These are phyloP conservation scores for Ensete ventricosum DNA, from an alignment of 176 grass and related monocot species.

Conservation along the genomic window DNA sequence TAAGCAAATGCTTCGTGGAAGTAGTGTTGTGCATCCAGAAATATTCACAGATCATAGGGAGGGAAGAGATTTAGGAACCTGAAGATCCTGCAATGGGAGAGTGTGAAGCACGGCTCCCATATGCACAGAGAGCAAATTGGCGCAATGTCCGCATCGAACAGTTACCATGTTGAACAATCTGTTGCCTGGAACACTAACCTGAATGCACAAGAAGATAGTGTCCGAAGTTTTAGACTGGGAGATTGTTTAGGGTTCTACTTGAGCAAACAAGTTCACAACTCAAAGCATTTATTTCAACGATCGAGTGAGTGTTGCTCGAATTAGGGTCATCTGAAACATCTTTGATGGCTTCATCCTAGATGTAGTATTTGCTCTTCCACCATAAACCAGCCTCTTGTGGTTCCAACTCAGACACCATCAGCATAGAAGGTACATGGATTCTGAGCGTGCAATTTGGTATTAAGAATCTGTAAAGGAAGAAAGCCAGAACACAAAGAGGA, in stretches of 20 bases:
- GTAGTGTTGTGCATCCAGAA: not conserved
- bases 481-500: not conserved
- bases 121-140: slow-evolving; percentile 39
- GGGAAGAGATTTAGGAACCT: slow-evolving; percentile 18
- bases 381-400: not conserved
- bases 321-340: too few species aligned
- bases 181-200: slow-evolving; percentile 36
- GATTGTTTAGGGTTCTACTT: too few species aligned
- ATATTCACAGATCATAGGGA: not conserved
- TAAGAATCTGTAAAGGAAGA: not conserved
- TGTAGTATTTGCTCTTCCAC: too few species aligned
- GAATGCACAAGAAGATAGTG: not conserved
- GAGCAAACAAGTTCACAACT: too few species aligned
- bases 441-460: too few species aligned
- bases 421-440: too few species aligned
- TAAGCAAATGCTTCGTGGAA: not conserved
- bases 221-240: too few species aligned
- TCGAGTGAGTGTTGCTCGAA: too few species aligned
- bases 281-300: too few species aligned
- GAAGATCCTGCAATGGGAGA: slow-evolving; percentile 25
- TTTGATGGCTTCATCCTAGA: too few species aligned
- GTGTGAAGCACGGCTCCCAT: slow-evolving; percentile 29
- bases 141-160: slow-evolving; percentile 41
- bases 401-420: not conserved
- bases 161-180: slow-evolving; percentile 36